Base-by-base conservation (phyloP, 2,329 filamentous ascomycete species). In the Drechslerella coelobrocha region DNA sequence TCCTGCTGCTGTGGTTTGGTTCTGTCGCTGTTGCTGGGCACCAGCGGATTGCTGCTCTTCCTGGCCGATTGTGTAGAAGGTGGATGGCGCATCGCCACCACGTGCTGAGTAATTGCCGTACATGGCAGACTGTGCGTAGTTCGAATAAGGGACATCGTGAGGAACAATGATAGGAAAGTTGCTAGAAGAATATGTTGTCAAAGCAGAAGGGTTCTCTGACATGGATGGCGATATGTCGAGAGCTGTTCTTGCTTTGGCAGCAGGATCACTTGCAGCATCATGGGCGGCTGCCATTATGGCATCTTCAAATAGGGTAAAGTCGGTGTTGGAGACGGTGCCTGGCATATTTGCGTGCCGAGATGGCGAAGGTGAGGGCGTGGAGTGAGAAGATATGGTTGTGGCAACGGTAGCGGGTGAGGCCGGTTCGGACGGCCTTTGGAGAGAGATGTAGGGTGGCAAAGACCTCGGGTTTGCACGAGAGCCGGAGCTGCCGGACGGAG, bases 241-340 rank as follows among this genome's bases (percentile, higher is more conserved):
- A n/a, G 63, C 24, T 8, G 56, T 43, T 2, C 50, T 41, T 21
- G 39, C 55, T 24, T 68, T 68, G 12, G 47, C 14, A 45, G 56
- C 53, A 29, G 43, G 51, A 14, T 43, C 41, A 23, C 31, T n/a
- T 23, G 41, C 37, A 0, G 57, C 65, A 31, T 62, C 65, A 2
- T 68, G 63, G 14, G 51, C 65, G 41, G 48, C 52, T 12, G 65
- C 56, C 57, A 69, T 57, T 17, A 69, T 61, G n/a, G 61, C 51
- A 31, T 76, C 74, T 17, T 75, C 74, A 48, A 73, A 75, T n/a
- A 76, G 23, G 17, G 68, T 61, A 45, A 75, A 76, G 47, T 76
- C 75, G 41, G 69, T 55, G 41, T 62, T 71, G 2, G 73, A 73
- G 53, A 66, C 57, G 12, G 73, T 59, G 48, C 62, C 69, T 14